Evolutionary conservation across 108 stramenopile species (phyloP), one percentile per base, ranked within the genome.

Genomic region (Epipyxis sp.): DNA sequence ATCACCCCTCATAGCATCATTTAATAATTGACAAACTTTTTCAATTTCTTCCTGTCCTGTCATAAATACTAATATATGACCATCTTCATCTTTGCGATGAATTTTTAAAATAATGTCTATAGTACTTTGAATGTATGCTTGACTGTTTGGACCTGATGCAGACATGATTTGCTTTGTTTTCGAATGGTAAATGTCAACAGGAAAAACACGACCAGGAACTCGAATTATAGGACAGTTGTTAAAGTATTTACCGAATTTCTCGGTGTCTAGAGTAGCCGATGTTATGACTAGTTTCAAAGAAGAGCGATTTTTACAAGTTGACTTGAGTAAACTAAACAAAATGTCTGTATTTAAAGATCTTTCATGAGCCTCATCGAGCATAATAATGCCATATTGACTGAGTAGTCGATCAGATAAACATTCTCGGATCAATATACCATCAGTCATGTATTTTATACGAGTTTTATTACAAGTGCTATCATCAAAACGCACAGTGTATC

Each of bases 401-500:
- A 98, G 81, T 46, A 94, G 81, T 0, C 94, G 97, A 86, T 98
- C 94, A 40, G 80, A 65, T 57, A 95, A 77, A 41, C 90, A 90
- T 76, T 96, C 95, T 27, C 95, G 79, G 59, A 98, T 65, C 2
- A 98, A 84, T 82, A 93, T 90, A 45, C 97, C 84, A 59, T 79
- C 39, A 25, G 40, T 42, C 78, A 79, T 71, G 59, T 69, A 62
- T 34, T 79, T 79, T 10, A 79, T 1, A 3, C 50, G 40, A 83
- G 50, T 80, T 32, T 42, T 69, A 27, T 71, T 87, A 69, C 41
- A 35, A 1, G 91, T 93, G 1, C 80, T 78, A 78, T 96, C 94
- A 77, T 97, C 98, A 82, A 99, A 99, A 41, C 98, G 87, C 1
- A 99, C 96, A 32, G 87, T 86, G 82, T 99, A 93, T 13, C 98